These are phyloP conservation scores for Dictyostelium purpureum DNA, from an alignment of 78 protist genomes.

Conservation along the genomic window DNA sequence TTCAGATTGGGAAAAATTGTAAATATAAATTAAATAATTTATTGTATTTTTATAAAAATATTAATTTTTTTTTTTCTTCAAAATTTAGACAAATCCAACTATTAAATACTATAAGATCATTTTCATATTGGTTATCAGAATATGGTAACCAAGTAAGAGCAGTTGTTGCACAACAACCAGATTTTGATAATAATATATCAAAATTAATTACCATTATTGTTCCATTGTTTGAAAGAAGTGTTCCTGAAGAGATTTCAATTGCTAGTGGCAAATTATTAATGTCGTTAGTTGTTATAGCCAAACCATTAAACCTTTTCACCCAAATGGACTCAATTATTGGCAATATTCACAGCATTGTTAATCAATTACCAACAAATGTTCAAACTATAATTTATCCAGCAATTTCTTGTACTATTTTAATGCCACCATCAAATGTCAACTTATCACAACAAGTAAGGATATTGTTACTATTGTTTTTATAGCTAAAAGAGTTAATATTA, in stretches of 20 bases:
- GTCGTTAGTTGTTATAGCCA: constrained; percentile 15
- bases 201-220: constrained; percentile 22
- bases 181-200: constrained; percentile 13
- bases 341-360: constrained; percentile 33
- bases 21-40: neutral
- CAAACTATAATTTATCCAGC: constrained; percentile 50
- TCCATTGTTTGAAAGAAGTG: constrained; percentile 26
- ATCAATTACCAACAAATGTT: constrained; percentile 8
- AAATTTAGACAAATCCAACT: constrained; percentile 15
- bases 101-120: constrained; percentile 41
- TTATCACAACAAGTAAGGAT: constrained; percentile 65
- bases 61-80: neutral
- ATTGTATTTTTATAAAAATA: neutral
- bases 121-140: constrained; percentile 44
- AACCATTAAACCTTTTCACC: constrained; percentile 33
- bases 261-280: constrained; percentile 33
- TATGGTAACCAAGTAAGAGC: constrained; percentile 47
- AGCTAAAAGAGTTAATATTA: neutral
- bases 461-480: no score
- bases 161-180: constrained; percentile 28
- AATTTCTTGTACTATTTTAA: constrained; percentile 17
- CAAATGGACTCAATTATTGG: constrained; percentile 9
- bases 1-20: constrained; percentile 41
- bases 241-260: constrained; percentile 14
- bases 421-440: constrained; percentile 64